Evolutionary conservation across 805 yeast genomes (phyloP), one percentile per base, ranked within the genome.

Genomic region (Sugiyamaella lignohabitans): DNA sequence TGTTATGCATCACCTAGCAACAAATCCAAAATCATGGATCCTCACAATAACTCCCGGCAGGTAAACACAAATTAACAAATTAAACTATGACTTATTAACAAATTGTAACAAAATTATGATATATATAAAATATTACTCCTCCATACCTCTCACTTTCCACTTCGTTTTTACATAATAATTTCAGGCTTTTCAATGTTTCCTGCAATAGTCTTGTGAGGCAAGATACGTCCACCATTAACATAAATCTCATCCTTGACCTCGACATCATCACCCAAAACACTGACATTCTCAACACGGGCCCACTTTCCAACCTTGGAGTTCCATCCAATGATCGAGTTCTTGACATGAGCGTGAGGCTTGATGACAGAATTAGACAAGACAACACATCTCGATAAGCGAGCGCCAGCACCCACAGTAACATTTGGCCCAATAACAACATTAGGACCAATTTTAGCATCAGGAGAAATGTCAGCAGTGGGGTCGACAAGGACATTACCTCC

Each of bases 311-410:
- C 91, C 61, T 87, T 86, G 54, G 96, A 89, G 79, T 88, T 83
- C 99, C 99, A 93, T 63, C 99, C 99, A 58, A 93, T 95, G 70
- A 93, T 93, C 63, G 98, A 85, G 63, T 93, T 85, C 72, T 89
- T 89, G 63, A 93, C 93, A 84, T 93, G 86, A 60, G 98, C 96
- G 72, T 93, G 98, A 67, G 88, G 96, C 74, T 86, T 87, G 68
- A 93, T 84, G 63, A 79, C 78, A 49, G 97, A 88, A 78, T 89
- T 85, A 66, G 84, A 80, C 70, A 93, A 78, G 59, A 93, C 80
- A 48, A 94, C 98, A 41, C 96, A 84, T 74, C 96, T 84, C 68
- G 88, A 87, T 67, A 93, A 84, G 78, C 98, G 88, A 59, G 93
- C 98, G 79, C 98, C 98, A 66, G 87, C 96, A 63, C 98, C 98